Evolutionary conservation across 1,284 basidiomycete genomes (phyloP).

Genomic region (Irpex sp.): DNA sequence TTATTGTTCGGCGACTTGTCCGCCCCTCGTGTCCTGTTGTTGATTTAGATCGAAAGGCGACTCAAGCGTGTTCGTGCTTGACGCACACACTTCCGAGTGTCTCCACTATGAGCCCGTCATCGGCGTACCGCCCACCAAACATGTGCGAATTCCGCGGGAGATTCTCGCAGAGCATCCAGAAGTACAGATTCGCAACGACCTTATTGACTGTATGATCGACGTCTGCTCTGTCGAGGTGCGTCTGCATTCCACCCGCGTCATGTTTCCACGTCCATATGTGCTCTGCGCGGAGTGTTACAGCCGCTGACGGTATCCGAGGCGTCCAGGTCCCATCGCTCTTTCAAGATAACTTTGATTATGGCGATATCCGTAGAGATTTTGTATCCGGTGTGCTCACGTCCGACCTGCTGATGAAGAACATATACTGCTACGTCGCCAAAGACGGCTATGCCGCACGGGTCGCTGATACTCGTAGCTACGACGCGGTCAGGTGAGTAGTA

Average conservation of each 20-base stretch:
- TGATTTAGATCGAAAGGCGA: slow-evolving; percentile 59
- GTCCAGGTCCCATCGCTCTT: slow-evolving; percentile 90
- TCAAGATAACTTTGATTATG: slow-evolving; percentile 99
- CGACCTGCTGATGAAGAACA: slow-evolving; percentile 93
- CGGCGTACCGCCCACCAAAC: slow-evolving; percentile 58
- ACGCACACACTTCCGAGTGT: slow-evolving; percentile 73
- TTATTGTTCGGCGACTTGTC: background rate
- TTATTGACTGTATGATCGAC: slow-evolving; percentile 88
- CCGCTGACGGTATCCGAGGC: background rate
- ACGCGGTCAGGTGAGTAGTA: slow-evolving; percentile 69
- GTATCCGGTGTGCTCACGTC: slow-evolving; percentile 96
- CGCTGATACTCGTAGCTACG: slow-evolving; percentile 87
- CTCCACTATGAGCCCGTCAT: slow-evolving; percentile 74
- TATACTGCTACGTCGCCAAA: slow-evolving; percentile 83
- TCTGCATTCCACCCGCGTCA: slow-evolving; percentile 2
- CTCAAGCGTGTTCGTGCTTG: slow-evolving; percentile 70
- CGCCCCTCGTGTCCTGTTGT: background rate
- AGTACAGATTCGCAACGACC: slow-evolving; percentile 80
- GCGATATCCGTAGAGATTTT: slow-evolving; percentile 88
- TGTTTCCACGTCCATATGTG: background rate
- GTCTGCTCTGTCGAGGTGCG: slow-evolving; percentile 87
- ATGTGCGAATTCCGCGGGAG: slow-evolving; percentile 65
- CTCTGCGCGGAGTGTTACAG: background rate
- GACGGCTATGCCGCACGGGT: slow-evolving; percentile 88
- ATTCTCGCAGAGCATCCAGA: slow-evolving; percentile 66